Evolutionary conservation across 257 asterid species (phyloP), one percentile per base, ranked within the genome.

Genomic region (Ligustrum vulgare): DNA sequence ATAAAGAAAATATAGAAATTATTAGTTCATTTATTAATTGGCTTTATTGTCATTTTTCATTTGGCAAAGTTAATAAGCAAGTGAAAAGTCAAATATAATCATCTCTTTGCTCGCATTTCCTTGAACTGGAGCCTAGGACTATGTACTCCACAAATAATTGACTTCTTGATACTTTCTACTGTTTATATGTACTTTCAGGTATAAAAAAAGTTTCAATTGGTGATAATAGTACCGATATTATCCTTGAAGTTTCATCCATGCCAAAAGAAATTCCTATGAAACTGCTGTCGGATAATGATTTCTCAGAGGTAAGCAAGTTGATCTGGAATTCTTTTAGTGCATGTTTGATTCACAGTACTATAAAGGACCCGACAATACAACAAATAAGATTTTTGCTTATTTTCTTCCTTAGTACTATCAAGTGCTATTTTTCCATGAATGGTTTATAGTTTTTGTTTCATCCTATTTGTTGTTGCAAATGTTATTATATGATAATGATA

Each of bases 201-300:
- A 77, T 88, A 3, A 80, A 72, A 78, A 51, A 51, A 74, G 69
- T 51, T 80, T 18, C 85, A 43, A 32, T 9, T 2, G 72, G 75
- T 63, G 89, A 84, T 78, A 73, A 68, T 72, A 77, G 69, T 35
- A 37, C 36, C 1, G 91, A 85, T 72, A 78, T 60, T 63, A 31
- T 78, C 69, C 88, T 89, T 76, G 78, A 72, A 36, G 73, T 84
- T 72, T 83, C 92, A 72, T 74, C 64, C 28, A 36, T 75, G 77
- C 87, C 86, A 72, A 45, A 74, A 47, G 93, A 86, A 79, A 76
- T 86, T 67, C 36, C 72, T 70, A 71, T 80, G 13, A 70, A 65
- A 71, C 36, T 74, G 80, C 82, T 91, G 70, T 83, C 92, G 36
- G 91, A 89, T 79, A 82, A 23, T 70, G 86, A 88, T 84, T 47